These are phyloP conservation scores for Saccharomyces hybrid DNA, from an alignment of 1,139 yeast genomes.

Conservation along the genomic window DNA sequence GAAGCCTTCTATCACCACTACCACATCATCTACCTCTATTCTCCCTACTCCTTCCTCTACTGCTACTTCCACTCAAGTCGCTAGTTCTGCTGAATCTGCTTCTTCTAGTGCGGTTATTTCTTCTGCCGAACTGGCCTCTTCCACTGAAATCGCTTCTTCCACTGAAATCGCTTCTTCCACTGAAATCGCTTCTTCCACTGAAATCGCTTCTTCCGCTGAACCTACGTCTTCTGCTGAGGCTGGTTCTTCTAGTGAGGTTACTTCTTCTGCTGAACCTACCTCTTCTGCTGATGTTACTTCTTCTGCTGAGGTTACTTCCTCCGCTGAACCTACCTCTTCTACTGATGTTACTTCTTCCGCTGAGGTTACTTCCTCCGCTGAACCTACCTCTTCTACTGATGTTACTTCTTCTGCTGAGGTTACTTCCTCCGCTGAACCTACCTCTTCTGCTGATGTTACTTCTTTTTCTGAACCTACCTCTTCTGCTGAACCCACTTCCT, in stretches of 20 bases:
- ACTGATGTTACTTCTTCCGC: too few species aligned
- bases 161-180: background rate
- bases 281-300: background rate
- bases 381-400: constrained; percentile 4
- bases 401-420: background rate
- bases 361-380: background rate
- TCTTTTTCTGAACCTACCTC: constrained; percentile 5
- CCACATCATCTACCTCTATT: too few species aligned
- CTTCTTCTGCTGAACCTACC: background rate
- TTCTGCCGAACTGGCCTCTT: constrained; percentile 27
- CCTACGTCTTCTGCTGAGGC: constrained; percentile 5
- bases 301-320: too few species aligned
- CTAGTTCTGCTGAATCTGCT: constrained; percentile 10
- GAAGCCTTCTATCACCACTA: background rate
- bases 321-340: too few species aligned
- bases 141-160: too few species aligned
- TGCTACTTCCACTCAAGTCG: background rate
- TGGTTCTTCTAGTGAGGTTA: constrained; percentile 4
- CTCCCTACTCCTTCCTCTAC: too few species aligned
- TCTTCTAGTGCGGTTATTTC: constrained; percentile 8
- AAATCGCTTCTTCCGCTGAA: background rate
- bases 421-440: background rate
- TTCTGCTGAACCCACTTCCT: constrained; percentile 8
- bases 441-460: background rate
- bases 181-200: background rate